A percentile compares a stretch with the other conserved stretches of the same genome.
phyloP scores from a whole-genome alignment of 2,329 filamentous ascomycete species.

The Sporothrix brunneoviolacea region DNA sequence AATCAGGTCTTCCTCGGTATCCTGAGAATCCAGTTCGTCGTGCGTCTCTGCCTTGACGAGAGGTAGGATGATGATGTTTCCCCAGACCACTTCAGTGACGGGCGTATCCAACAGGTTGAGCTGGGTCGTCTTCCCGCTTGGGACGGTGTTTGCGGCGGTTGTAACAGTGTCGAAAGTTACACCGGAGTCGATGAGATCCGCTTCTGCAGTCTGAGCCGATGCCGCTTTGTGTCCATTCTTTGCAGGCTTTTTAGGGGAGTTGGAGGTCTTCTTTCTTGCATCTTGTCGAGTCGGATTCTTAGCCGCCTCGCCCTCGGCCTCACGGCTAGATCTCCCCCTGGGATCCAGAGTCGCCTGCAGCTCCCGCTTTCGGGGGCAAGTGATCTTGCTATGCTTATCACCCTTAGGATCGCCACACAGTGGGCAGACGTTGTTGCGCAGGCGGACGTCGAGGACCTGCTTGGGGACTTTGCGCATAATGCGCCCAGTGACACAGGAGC shows the following conservation, averaged over 20 bases:
- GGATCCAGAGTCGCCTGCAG: background rate
- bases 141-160: background rate
- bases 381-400: slow-evolving; percentile 10
- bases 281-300: background rate
- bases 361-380: slow-evolving; percentile 4
- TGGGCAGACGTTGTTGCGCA: slow-evolving; percentile 10
- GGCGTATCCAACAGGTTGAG: slow-evolving; percentile 5
- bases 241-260: too few species aligned
- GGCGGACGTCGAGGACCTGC: slow-evolving; percentile 1
- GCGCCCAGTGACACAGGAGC: slow-evolving; percentile 11
- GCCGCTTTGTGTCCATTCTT: too few species aligned
- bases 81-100: slow-evolving; percentile 8
- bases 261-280: background rate
- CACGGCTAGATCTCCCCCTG: background rate
- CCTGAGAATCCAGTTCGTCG: background rate
- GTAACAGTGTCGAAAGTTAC: background rate
- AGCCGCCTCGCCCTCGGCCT: background rate
- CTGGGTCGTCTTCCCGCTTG: background rate
- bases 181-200: background rate
- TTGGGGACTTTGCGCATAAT: slow-evolving; percentile 16
- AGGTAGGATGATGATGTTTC: slow-evolving; percentile 3
- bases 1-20: slow-evolving; percentile 20
- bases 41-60: background rate
- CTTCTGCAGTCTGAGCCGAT: background rate
- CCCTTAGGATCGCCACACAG: slow-evolving; percentile 15